These are phyloP conservation scores for Chrysopogon serrulatus DNA, from an alignment of 176 grass and related monocot species.

Conservation along the genomic window DNA sequence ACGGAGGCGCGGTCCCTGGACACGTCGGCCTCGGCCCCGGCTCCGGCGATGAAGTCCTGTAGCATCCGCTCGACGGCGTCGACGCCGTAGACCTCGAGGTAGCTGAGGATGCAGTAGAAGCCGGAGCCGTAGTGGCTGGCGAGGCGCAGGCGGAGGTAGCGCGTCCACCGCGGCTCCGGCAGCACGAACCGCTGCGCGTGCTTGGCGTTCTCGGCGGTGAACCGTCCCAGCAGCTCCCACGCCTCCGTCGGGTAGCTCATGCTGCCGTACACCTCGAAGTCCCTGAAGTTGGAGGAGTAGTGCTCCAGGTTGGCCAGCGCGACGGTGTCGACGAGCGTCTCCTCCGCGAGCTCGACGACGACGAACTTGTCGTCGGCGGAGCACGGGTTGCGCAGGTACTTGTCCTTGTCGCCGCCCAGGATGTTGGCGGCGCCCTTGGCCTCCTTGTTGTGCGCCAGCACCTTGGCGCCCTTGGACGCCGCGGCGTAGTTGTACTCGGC, in stretches of 20 bases:
- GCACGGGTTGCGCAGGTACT: conserved; percentile 85
- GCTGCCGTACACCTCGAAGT: conserved; percentile 64
- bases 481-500: conserved; percentile 84
- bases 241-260: conserved; percentile 63
- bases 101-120: conserved; percentile 90
- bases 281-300: conserved; percentile 82
- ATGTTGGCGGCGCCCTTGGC: conserved; percentile 79
- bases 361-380: conserved; percentile 74
- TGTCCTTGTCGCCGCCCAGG: conserved; percentile 71
- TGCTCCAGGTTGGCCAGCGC: conserved; percentile 91
- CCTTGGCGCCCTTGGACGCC: conserved; percentile 76
- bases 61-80: conserved; percentile 80
- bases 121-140: conserved; percentile 74
- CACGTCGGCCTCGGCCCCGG: conserved; percentile 1
- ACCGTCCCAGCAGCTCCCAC: conserved; percentile 61
- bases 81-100: conserved; percentile 70
- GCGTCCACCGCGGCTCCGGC: conserved; percentile 54
- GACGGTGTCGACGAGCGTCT: conserved; percentile 76
- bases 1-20: conserved; percentile 7
- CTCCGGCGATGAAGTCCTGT: conserved; percentile 61
- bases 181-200: conserved; percentile 80
- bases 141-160: conserved; percentile 73
- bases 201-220: conserved; percentile 74
- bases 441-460: conserved; percentile 82
- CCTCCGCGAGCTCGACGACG: conserved; percentile 73